Percentiles rank a stretch among this genome's conserved stretches.
Evolutionary conservation across 495 filamentous ascomycete genomes (phyloP).

Genomic region (Penicillium coprophilum): DNA sequence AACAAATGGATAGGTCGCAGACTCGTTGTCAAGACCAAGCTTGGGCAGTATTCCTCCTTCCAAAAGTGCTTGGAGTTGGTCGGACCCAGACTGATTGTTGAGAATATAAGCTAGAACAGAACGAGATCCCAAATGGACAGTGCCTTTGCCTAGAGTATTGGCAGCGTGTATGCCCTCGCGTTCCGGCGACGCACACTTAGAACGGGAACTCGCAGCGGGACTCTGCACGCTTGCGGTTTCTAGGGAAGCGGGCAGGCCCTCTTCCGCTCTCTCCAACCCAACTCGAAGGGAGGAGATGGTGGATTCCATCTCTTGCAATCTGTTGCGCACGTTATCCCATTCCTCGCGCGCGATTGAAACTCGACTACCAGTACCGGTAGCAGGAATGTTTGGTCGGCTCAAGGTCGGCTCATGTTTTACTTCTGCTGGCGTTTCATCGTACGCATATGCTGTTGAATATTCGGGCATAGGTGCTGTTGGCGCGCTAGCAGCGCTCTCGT

Average conservation of each 20-base stretch:
- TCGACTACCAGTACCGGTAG: slow-evolving; percentile 23
- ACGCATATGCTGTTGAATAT: slow-evolving; percentile 21
- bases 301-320: slow-evolving; percentile 45
- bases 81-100: slow-evolving; percentile 62
- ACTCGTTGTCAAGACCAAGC: slow-evolving; percentile 77
- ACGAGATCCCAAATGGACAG: slow-evolving; percentile 57
- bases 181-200: slow-evolving; percentile 44
- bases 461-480: slow-evolving; percentile 21
- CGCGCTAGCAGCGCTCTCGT: slow-evolving; percentile 28
- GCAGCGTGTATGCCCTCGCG: slow-evolving; percentile 54
- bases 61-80: slow-evolving; percentile 64
- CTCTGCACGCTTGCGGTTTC: slow-evolving; percentile 59
- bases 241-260: slow-evolving; percentile 26
- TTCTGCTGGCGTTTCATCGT: slow-evolving; percentile 24
- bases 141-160: slow-evolving; percentile 55
- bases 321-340: slow-evolving; percentile 47
- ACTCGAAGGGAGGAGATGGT: slow-evolving; percentile 43
- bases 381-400: slow-evolving; percentile 23
- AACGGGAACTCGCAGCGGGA: slow-evolving; percentile 49
- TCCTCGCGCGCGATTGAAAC: slow-evolving; percentile 48
- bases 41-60: slow-evolving; percentile 79
- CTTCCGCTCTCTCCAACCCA: slow-evolving; percentile 41
- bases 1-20: slow-evolving; percentile 76
- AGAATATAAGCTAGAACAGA: slow-evolving; percentile 60
- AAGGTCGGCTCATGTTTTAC: slow-evolving; percentile 31